Percentiles rank a stretch among this genome's conserved stretches.
Evolutionary conservation across 2,329 filamentous ascomycete genomes (phyloP).

Genomic region (Fusarium poae): DNA sequence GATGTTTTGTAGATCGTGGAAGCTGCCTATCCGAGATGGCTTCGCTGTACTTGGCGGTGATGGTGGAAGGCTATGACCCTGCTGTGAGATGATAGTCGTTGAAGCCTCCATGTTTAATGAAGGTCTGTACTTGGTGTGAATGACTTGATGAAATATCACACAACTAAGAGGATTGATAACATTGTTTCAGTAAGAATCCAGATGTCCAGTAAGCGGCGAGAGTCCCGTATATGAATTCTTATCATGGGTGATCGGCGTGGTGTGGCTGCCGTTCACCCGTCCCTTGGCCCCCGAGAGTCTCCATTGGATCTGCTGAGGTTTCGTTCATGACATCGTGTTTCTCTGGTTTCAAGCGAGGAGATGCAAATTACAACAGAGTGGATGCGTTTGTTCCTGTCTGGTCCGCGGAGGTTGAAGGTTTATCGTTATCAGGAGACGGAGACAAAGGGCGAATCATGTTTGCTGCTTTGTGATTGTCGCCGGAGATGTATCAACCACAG

Average conservation of each 20-base stretch:
- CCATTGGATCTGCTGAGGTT: slow-evolving; percentile 30
- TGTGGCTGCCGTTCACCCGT: slow-evolving; percentile 24
- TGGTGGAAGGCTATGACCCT: slow-evolving; percentile 51
- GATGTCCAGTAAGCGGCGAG: slow-evolving; percentile 10
- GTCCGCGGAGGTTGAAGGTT: slow-evolving; percentile 47
- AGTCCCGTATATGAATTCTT: slow-evolving; percentile 32
- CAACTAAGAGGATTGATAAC: slow-evolving; percentile 2
- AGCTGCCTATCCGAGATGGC: slow-evolving; percentile 54
- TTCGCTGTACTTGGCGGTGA: slow-evolving; percentile 58
- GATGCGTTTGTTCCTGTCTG: slow-evolving; percentile 28
- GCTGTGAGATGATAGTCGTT: slow-evolving; percentile 20
- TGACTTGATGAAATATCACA: slow-evolving; percentile 11
- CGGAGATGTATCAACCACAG: slow-evolving; percentile 47
- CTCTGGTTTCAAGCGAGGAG: slow-evolving; percentile 48
- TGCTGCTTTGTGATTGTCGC: slow-evolving; percentile 37
- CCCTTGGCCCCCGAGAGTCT: slow-evolving; percentile 13
- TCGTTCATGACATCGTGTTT: slow-evolving; percentile 36
- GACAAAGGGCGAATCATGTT: slow-evolving; percentile 45
- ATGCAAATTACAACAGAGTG: slow-evolving; percentile 47
- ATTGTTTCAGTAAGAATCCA: slow-evolving; percentile 5
- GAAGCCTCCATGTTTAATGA: slow-evolving; percentile 39
- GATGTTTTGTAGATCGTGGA: slow-evolving; percentile 41
- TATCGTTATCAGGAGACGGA: slow-evolving; percentile 39
- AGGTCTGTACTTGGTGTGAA: slow-evolving; percentile 5
- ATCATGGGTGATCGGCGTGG: slow-evolving; percentile 26